These are phyloP conservation scores for Boletus sp. DNA, from an alignment of 768 basidiomycete species.

Conservation along the genomic window DNA sequence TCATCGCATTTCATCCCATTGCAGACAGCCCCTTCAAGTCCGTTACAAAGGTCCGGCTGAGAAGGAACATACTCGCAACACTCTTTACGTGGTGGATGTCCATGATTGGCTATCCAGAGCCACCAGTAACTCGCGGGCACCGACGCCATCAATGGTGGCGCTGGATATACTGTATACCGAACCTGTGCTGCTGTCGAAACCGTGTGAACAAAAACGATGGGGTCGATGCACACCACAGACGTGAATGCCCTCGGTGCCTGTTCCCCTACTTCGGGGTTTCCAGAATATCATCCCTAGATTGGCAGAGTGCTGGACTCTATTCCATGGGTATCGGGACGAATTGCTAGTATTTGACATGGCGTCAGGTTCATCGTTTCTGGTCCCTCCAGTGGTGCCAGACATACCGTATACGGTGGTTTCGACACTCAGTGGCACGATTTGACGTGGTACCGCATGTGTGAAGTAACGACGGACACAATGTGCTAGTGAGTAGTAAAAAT, in stretches of 20 bases:
- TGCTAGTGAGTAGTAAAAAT: neutral
- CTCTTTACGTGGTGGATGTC: too few relatives aligned
- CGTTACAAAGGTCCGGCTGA: too few relatives aligned
- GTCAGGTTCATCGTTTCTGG: neutral
- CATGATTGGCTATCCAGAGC: too few relatives aligned
- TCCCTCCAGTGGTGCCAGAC: neutral
- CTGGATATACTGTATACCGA: too few relatives aligned
- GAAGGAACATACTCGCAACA: too few relatives aligned
- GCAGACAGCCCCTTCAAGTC: too few relatives aligned
- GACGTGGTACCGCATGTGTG: neutral
- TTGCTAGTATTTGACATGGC: conserved; percentile 1
- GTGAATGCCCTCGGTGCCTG: neutral
- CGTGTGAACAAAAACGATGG: too few relatives aligned
- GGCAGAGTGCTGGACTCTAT: neutral
- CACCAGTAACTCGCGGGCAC: too few relatives aligned
- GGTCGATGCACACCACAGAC: too few relatives aligned
- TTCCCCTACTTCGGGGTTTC: conserved; percentile 1
- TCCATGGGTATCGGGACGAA: neutral
- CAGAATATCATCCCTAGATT: conserved; percentile 1
- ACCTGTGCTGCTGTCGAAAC: too few relatives aligned
- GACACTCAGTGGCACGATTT: conserved; percentile 5
- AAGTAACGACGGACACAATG: neutral
- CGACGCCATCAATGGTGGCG: too few relatives aligned
- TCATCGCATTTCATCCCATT: neutral
- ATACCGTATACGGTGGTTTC: neutral